Base-by-base conservation (phyloP, 805 yeast species). In the Starmerella potacharoeniae region DNA sequence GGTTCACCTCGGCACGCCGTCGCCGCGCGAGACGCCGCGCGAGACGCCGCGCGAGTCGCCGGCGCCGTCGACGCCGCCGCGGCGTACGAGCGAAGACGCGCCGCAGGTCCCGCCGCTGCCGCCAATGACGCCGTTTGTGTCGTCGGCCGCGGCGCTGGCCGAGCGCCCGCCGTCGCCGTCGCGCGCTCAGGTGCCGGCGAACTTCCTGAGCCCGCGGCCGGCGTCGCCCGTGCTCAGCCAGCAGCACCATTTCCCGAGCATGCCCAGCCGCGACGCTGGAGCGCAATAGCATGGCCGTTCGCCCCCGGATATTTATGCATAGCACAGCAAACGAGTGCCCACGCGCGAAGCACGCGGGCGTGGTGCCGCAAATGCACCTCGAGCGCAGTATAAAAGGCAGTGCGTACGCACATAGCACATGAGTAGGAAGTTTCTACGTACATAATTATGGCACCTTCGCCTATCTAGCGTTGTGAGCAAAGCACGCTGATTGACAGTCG, bases 141-240 rank as follows among this genome's bases (percentile, higher is more conserved):
- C 40, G 9, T 33, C 31, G 11, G 16, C 40, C 4, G n/a, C 30
- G 43, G 43, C 43, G 6, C 13, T 40, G 43, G 28, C 30, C 29
- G 48, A 31, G 34, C 52, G 58, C 11, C 60, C 62, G 10, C 52
- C 55, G n/a, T 57, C 60, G 34, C 63, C 63, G 14, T 58, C 62
- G 7, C 58, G 61, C 2, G 61, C 60, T 1, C 63, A 58, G 44
- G 51, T 58, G 8, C 57, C 58, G 42, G 50, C 58, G 16, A 53
- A 41, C n/a, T 36, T 56, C 11, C 39, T 46, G 31, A 51, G 44
- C 22, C 41, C 58, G 22, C 39, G 48, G 4, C 55, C 55, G 8
- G 58, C 55, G n/a, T 51, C 58, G 6, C 58, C 58, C 5, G 55
- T 55, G 11, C 49, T 55, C 14, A 51, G 55, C 45, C 43, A 40